Base-by-base conservation (phyloP, 441 rosid species). In the Raphanus hybrid region DNA sequence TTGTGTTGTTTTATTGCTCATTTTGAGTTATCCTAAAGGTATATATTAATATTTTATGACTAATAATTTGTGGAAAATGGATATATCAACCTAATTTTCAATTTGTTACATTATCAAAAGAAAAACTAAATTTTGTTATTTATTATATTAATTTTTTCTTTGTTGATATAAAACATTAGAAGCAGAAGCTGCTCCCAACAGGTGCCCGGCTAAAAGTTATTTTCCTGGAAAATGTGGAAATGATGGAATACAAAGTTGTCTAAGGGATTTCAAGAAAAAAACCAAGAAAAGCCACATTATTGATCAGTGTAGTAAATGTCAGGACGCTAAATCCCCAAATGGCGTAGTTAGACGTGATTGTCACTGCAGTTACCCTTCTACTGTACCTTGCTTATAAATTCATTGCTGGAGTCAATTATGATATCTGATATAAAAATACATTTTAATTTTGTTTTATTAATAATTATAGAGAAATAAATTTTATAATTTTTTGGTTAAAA, bases 31-130 rank as follows among this genome's bases (percentile, higher is more conserved):
- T 48, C 55, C 55, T 48, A n/a, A n/a, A 48, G 55, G 55, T 48
- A 48, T 48, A n/a, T 48, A 48, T 48, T n/a, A 48, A 48, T n/a
- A 48, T 48, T 48, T 48, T 48, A n/a, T n/a, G 55, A 48, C 55
- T 48, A 14, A 48, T n/a, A 48, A 48, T 48, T 48, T 48, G 55
- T 48, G 16, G 7, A 48, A 48, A 14, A 48, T 48, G n/a, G 7
- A n/a, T 5, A 48, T 48, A 12, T 12, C 7, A 5, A 48, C 3
- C 55, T n/a, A n/a, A 48, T 48, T n/a, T 48, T 48, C 55, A 48
- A 48, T n/a, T 48, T 48, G 16, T 4, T 48, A 6, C 55, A 48
- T 48, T 48, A n/a, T 48, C 55, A 48, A 48, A 5, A 48, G 16
- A 5, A 48, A 48, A n/a, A n/a, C 8, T 48, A n/a, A 45, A n/a